phyloP scores from a whole-genome alignment of 75 land plant genomes.

The Adiantum capillusveneris region DNA sequence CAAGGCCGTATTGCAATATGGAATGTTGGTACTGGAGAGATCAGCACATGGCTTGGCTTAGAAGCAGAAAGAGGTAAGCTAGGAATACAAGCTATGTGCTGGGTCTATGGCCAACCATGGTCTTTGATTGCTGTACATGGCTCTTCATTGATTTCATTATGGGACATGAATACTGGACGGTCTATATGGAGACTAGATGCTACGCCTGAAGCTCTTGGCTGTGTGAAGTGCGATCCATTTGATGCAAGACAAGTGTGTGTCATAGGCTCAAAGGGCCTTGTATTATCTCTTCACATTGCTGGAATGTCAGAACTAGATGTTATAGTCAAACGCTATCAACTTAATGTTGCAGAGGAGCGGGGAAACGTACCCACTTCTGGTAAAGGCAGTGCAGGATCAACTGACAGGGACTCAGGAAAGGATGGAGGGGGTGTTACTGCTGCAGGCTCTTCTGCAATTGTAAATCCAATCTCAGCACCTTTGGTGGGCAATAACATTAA shows the following conservation, averaged over 20 bases:
- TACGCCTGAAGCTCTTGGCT: conserved; percentile 61
- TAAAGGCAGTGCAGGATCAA: conserved; percentile 11
- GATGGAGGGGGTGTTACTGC: conserved; percentile 1
- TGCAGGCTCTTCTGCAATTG: conserved; percentile 17
- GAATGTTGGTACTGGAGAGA: conserved; percentile 48
- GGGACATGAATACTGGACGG: conserved; percentile 40
- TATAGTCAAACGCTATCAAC: conserved; percentile 35
- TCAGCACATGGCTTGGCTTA: conserved; percentile 23
- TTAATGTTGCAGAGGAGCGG: conserved; percentile 44
- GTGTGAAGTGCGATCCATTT: conserved; percentile 78
- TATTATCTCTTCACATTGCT: conserved; percentile 47
- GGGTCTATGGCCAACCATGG: conserved; percentile 49
- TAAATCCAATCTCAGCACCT: conserved; percentile 47
- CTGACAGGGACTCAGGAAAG: not conserved
- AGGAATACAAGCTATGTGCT: conserved; percentile 89
- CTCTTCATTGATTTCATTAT: conserved; percentile 52
- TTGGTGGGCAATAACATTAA: conserved; percentile 40
- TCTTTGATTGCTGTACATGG: conserved; percentile 61
- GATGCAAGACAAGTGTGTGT: conserved; percentile 67
- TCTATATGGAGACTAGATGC: conserved; percentile 76
- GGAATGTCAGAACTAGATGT: conserved; percentile 37
- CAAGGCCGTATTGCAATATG: conserved; percentile 84
- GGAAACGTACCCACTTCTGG: not conserved
- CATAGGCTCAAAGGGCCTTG: conserved; percentile 58
- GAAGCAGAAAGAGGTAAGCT: conserved; percentile 23